Conservation (phyloP, 345 rosid genomes). For the Bruguiera parviflora region DNA sequence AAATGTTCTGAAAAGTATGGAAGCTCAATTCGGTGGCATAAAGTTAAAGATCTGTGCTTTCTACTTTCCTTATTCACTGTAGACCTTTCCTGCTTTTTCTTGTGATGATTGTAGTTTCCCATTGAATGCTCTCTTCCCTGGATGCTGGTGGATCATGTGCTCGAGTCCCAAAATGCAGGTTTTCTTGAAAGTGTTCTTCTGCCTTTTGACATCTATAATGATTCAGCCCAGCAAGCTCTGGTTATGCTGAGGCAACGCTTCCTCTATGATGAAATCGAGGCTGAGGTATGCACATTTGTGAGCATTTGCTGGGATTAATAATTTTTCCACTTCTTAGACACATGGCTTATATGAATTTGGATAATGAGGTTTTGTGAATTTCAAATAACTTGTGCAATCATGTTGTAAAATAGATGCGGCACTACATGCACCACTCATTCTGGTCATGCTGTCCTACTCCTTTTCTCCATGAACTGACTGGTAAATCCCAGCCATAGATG, state of each 20-base stretch:
- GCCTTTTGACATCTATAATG: conserved; percentile 96
- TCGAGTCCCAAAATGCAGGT: conserved; percentile 74
- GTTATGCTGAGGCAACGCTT: conserved; percentile 80
- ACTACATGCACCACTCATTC: background rate
- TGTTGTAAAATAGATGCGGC: background rate
- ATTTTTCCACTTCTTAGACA: conserved; percentile 6
- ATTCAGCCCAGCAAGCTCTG: conserved; percentile 98
- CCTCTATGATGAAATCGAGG: conserved; percentile 99
- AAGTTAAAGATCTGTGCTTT: background rate
- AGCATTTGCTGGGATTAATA: background rate
- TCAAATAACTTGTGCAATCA: background rate
- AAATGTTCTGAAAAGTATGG: background rate
- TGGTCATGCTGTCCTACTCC: background rate
- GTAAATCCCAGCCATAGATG: background rate
- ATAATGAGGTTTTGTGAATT: no score
- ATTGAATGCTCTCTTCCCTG: conserved; percentile 99
- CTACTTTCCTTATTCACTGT: background rate
- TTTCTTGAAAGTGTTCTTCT: conserved; percentile 88
- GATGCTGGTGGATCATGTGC: conserved; percentile 92
- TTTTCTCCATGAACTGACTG: background rate
- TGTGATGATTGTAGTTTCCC: conserved; percentile 59
- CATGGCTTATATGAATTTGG: background rate
- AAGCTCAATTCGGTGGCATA: conserved; percentile 9
- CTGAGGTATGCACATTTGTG: conserved; percentile 60
- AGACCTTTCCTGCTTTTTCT: conserved; percentile 8